Percentiles rank a stretch among this genome's conserved stretches.
Conservation (phyloP, 1,139 yeast species). For the Taphrina pruni region DNA sequence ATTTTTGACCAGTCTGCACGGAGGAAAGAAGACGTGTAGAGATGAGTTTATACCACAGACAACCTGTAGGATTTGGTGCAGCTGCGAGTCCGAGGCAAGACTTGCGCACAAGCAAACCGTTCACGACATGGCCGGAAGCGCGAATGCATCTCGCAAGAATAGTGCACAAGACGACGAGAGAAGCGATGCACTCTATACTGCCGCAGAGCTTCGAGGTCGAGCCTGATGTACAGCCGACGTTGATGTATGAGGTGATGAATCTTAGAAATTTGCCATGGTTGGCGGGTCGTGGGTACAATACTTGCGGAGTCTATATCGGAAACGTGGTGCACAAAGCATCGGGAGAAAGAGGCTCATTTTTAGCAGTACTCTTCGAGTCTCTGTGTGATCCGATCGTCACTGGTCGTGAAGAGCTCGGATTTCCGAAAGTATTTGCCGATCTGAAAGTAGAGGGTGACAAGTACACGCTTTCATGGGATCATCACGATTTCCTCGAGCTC, state of each 20-base stretch:
- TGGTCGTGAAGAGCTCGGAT: slow-evolving; percentile 13
- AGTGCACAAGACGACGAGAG: slow-evolving; percentile 1
- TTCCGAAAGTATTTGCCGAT: slow-evolving; percentile 11
- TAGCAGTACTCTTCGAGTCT: slow-evolving; percentile 6
- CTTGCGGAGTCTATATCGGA: slow-evolving; percentile 7
- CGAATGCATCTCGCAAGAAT: slow-evolving; percentile 4
- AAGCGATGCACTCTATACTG: neutral
- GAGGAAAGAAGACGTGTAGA: neutral
- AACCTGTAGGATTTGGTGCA: slow-evolving; percentile 1
- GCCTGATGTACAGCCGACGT: slow-evolving; percentile 7
- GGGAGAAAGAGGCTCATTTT: neutral
- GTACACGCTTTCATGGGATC: slow-evolving; percentile 6
- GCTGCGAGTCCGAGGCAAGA: slow-evolving; percentile 6
- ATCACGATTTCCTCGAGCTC: slow-evolving; percentile 9
- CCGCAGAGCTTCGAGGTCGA: neutral
- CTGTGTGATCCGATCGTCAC: slow-evolving; percentile 18
- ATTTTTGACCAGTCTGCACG: no score
- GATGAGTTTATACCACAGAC: neutral
- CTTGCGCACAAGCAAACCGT: neutral
- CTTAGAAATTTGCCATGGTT: slow-evolving; percentile 12
- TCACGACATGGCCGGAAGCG: slow-evolving; percentile 4
- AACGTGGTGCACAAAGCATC: neutral
- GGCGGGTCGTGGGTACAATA: slow-evolving; percentile 16
- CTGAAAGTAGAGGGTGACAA: neutral
- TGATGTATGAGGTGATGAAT: slow-evolving; percentile 15